These are phyloP conservation scores for Rhodamnia rubescens DNA, from an alignment of 345 rosid species.

Conservation along the genomic window DNA sequence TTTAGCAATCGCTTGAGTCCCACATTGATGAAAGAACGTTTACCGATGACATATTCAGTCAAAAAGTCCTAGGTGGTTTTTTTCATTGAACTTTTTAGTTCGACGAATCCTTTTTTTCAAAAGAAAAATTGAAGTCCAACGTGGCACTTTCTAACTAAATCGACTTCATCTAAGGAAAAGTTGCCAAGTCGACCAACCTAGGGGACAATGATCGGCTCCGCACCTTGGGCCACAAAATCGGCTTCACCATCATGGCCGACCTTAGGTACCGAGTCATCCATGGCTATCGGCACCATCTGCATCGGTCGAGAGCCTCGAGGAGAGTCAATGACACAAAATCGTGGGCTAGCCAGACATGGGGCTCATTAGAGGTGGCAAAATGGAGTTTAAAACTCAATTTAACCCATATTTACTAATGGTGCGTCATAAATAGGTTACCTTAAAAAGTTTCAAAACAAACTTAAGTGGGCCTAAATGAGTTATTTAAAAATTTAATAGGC, in stretches of 20 bases:
- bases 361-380: too few species aligned
- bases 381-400: too few species aligned
- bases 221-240: not conserved
- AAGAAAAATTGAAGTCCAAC: too few species aligned
- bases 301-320: not conserved
- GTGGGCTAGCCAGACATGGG: too few species aligned
- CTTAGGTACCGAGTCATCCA: not conserved
- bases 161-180: not conserved
- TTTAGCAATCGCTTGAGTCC: not conserved
- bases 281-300: accelerated
- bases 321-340: not conserved
- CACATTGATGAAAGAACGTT: not conserved
- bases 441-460: too few species aligned
- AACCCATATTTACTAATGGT: too few species aligned
- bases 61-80: not conserved
- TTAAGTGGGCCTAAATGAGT: too few species aligned
- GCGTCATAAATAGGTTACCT: too few species aligned
- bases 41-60: not conserved
- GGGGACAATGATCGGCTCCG: accelerated
- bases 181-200: not conserved
- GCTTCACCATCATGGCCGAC: not conserved
- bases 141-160: not conserved
- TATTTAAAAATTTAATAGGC: too few species aligned
- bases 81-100: not conserved
- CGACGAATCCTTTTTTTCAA: not conserved